These are phyloP conservation scores for Porphyra umbilicalis DNA, from an alignment of 31 red algal genomes.

Conservation along the genomic window DNA sequence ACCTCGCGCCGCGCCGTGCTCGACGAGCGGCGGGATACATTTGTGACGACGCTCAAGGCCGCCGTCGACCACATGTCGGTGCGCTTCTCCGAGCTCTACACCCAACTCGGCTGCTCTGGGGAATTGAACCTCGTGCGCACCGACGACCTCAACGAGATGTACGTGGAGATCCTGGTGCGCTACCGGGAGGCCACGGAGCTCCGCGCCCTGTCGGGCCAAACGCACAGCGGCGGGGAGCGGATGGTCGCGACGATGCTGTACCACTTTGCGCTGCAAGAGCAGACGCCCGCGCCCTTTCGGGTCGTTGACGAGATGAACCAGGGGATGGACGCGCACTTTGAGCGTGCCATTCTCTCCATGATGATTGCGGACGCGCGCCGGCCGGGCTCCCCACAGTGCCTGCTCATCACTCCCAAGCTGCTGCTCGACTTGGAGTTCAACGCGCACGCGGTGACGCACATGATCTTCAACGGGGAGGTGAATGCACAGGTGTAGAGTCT, in stretches of 20 bases:
- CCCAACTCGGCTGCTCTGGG: slow-evolving; percentile 70
- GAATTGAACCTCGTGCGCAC: slow-evolving; percentile 59
- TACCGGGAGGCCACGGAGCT: slow-evolving; percentile 75
- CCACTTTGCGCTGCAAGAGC: slow-evolving; percentile 70
- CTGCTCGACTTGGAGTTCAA: slow-evolving; percentile 62
- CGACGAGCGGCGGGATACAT: slow-evolving; percentile 18
- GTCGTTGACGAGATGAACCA: slow-evolving; percentile 99
- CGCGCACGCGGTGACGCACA: slow-evolving; percentile 62
- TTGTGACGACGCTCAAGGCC: slow-evolving; percentile 34
- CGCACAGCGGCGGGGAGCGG: slow-evolving; percentile 91
- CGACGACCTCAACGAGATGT: slow-evolving; percentile 54
- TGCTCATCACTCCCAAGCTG: slow-evolving; percentile 95
- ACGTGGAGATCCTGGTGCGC: slow-evolving; percentile 77
- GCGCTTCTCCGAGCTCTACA: slow-evolving; percentile 65
- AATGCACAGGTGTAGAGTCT: slow-evolving; percentile 25
- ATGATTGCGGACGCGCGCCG: slow-evolving; percentile 78
- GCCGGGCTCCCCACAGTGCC: slow-evolving; percentile 56
- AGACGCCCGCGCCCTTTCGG: slow-evolving; percentile 68
- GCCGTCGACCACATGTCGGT: slow-evolving; percentile 46
- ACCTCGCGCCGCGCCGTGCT: slow-evolving; percentile 9
- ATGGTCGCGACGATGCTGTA: slow-evolving; percentile 99
- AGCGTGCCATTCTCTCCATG: slow-evolving; percentile 80
- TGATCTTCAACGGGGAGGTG: slow-evolving; percentile 86
- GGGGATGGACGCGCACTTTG: slow-evolving; percentile 86
- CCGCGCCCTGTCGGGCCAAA: slow-evolving; percentile 33